Evolutionary conservation across 1,284 basidiomycete genomes (phyloP).

Genomic region (Ustilago curta): DNA sequence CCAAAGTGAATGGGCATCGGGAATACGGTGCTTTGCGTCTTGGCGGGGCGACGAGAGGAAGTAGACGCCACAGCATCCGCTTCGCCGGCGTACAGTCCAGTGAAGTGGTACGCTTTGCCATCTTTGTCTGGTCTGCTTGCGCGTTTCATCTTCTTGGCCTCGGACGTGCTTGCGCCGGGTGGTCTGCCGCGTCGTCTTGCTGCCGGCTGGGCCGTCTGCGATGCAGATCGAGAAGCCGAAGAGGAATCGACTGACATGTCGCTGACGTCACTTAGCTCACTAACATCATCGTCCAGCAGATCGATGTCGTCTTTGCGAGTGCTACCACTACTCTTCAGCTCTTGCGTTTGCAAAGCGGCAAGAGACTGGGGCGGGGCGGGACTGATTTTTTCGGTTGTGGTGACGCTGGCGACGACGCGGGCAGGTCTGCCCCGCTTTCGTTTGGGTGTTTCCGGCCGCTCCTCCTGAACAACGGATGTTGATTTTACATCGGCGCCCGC

Average conservation of each 20-base stretch:
- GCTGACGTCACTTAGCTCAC: slow-evolving; percentile 39
- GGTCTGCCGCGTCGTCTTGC: slow-evolving; percentile 16
- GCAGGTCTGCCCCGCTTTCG: slow-evolving; percentile 30
- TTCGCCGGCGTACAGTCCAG: slow-evolving; percentile 47
- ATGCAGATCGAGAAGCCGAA: slow-evolving; percentile 14
- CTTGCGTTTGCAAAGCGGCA: background rate
- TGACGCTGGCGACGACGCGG: background rate
- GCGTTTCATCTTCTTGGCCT: slow-evolving; percentile 27
- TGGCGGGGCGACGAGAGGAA: slow-evolving; percentile 7
- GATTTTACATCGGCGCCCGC: background rate
- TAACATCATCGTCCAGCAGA: slow-evolving; percentile 32
- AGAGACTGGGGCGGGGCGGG: background rate
- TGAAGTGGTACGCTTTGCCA: slow-evolving; percentile 32
- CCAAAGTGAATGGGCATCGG: slow-evolving; percentile 53
- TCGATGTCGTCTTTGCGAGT: slow-evolving; percentile 16
- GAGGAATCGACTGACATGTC: slow-evolving; percentile 22
- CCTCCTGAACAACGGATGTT: background rate
- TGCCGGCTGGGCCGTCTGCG: slow-evolving; percentile 7
- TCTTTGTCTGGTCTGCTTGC: slow-evolving; percentile 36
- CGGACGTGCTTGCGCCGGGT: slow-evolving; percentile 3
- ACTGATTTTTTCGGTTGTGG: background rate
- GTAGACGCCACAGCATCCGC: slow-evolving; percentile 35
- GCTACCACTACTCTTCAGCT: background rate
- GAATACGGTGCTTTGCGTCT: slow-evolving; percentile 17
- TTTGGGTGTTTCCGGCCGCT: background rate